A percentile compares a stretch with the other conserved stretches of the same genome.
Conservation (phyloP, 768 basidiomycete species). For the Calocybe cyanea region DNA sequence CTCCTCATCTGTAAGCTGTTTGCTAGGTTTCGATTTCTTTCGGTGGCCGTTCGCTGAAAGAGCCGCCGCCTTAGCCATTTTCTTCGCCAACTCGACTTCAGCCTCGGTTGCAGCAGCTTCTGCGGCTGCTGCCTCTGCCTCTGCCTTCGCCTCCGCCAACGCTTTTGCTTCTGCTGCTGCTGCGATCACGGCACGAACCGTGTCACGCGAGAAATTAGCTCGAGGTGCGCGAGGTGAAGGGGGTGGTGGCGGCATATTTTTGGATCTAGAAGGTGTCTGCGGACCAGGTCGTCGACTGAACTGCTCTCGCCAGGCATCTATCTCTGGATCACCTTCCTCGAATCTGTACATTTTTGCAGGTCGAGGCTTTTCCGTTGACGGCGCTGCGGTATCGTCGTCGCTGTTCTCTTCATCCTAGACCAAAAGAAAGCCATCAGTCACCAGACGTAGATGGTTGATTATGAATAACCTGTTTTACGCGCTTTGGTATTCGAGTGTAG, state of each 20-base stretch:
- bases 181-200: conserved; percentile 33
- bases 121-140: conserved; percentile 27
- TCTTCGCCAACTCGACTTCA: conserved; percentile 25
- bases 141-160: conserved; percentile 23
- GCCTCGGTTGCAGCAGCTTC: conserved; percentile 28
- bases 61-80: conserved; percentile 24
- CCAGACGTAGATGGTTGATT: not conserved
- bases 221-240: not conserved
- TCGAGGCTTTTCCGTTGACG: not conserved
- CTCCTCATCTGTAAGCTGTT: conserved; percentile 47
- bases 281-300: no score
- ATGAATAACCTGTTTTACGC: conserved; percentile 31
- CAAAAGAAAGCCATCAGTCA: not conserved
- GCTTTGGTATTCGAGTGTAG: conserved; percentile 87
- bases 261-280: not conserved
- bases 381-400: conserved; percentile 10
- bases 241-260: not conserved
- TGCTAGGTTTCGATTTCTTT: conserved; percentile 39
- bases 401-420: conserved; percentile 13
- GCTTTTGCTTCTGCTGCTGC: conserved; percentile 25
- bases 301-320: not conserved
- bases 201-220: conserved; percentile 18
- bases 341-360: conserved; percentile 11
- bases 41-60: conserved; percentile 22
- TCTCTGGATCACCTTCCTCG: not conserved